Conservation (phyloP, 2,329 filamentous ascomycete species). For the Sclerotinia nivalis region DNA sequence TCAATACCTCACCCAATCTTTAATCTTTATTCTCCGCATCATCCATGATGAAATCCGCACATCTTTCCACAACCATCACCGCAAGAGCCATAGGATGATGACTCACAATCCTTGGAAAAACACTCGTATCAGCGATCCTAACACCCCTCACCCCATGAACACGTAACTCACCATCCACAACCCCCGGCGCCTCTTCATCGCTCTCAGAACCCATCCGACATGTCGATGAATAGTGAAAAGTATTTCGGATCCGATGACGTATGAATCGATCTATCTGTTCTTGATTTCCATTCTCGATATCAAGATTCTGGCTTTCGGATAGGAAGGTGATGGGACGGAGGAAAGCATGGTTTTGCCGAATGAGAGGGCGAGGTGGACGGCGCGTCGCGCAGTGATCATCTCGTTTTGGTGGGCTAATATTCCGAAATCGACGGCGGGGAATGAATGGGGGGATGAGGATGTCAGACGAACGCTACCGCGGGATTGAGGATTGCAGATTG, state of each 20-base stretch:
- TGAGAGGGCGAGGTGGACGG: conserved; percentile 21
- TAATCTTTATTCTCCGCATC: neutral
- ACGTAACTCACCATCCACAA: conserved; percentile 34
- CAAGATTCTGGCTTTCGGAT: neutral
- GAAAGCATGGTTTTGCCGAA: conserved; percentile 22
- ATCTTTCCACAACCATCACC: conserved; percentile 36
- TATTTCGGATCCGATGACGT: neutral
- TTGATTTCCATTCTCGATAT: neutral
- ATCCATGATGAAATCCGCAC: conserved; percentile 6
- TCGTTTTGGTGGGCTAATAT: conserved; percentile 23
- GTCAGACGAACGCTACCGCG: conserved; percentile 19
- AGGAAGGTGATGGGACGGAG: neutral
- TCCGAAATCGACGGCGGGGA: conserved; percentile 24
- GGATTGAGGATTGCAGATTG: conserved; percentile 17
- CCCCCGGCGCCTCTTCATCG: conserved; percentile 22
- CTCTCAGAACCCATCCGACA: neutral
- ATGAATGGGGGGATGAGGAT: conserved; percentile 18
- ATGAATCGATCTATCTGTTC: neutral
- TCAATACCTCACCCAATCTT: neutral
- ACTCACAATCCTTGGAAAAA: conserved; percentile 33
- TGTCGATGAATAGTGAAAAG: neutral
- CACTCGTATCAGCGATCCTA: conserved; percentile 34
- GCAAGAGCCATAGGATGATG: conserved; percentile 33
- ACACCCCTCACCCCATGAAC: conserved; percentile 36
- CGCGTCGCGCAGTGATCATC: conserved; percentile 5